Base-by-base conservation (phyloP, 1,284 basidiomycete species). In the Naganishia cerealis region DNA sequence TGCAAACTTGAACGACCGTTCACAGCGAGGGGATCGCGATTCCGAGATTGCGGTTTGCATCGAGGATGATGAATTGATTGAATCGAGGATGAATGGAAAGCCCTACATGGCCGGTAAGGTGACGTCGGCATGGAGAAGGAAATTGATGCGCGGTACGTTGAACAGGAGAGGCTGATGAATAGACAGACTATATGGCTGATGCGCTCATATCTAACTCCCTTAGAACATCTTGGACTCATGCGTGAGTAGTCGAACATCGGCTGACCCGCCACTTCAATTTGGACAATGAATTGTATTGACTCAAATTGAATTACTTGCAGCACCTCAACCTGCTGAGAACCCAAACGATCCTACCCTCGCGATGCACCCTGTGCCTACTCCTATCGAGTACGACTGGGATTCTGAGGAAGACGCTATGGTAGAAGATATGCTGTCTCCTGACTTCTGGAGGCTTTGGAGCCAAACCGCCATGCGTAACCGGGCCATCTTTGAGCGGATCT, bases 1-100 rank as follows among this genome's bases (percentile, higher is more conserved):
- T 67, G 77, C 80, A 43, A 81, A 96, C 77, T 81, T 95, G 73
- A 96, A 96, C 74, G 91, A 79, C 69, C 71, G 78, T 56, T 75
- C 68, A 70, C 75, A 77, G 52, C 73, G 89, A 85, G 93, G 94
- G 38, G 87, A 94, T 74, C 91, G 92, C 42, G 94, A 96, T 78
- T 93, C 91, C 1, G 94, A 97, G 80, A 95, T 96, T 72, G 91
- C 90, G 1, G 81, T 94, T 7, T 87, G 96, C 18, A 88, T 95
- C 33, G 92, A 96, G 79, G 94, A 97, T 75, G 82, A 84, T 2
- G 91, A 95, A 66, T 82, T 87, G 82, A 84, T 97, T 62, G 84
- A 86, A 63, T 86, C 87, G 9, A 84, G 77, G 4, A 95, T 96
- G 93, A 83, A 92, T 73, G 92, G 91, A 2, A 79, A 87, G 71